Conservation (phyloP, 2,329 filamentous ascomycete genomes). For the Trichoderma endophyticum region DNA sequence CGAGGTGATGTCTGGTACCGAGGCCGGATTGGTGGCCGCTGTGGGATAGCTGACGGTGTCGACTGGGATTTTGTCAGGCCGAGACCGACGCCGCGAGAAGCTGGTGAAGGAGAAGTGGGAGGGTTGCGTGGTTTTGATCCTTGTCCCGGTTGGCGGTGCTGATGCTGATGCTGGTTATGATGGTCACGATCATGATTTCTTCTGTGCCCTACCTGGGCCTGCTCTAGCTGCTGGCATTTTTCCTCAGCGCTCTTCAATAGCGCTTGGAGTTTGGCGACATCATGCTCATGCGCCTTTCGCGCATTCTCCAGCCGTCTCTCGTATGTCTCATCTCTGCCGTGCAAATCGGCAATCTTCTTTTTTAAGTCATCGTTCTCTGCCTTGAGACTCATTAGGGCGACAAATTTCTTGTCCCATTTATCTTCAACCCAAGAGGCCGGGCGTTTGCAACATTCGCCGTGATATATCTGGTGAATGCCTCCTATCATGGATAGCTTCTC, state of each 20-base stretch:
- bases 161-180: conserved; percentile 6
- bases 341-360: conserved; percentile 35
- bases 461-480: conserved; percentile 47
- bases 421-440: conserved; percentile 36
- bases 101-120: conserved; percentile 19
- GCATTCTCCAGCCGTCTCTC: conserved; percentile 38
- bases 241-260: conserved; percentile 37
- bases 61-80: conserved; percentile 27
- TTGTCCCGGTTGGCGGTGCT: conserved; percentile 22
- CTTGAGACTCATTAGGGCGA: conserved; percentile 28
- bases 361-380: conserved; percentile 34
- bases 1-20: conserved; percentile 14
- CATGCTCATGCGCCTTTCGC: conserved; percentile 33
- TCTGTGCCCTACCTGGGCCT: conserved; percentile 25
- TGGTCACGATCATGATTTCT: conserved; percentile 22
- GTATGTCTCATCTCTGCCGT: conserved; percentile 41
- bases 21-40: conserved; percentile 14
- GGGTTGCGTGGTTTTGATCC: conserved; percentile 17
- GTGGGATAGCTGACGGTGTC: conserved; percentile 25
- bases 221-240: conserved; percentile 31
- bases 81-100: conserved; percentile 20
- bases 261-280: conserved; percentile 32
- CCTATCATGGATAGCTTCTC: conserved; percentile 44
- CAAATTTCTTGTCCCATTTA: conserved; percentile 37
- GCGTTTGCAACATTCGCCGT: conserved; percentile 44